Conservation (phyloP, 2,329 filamentous ascomycete species). For the Phyllosticta citriasiana region DNA sequence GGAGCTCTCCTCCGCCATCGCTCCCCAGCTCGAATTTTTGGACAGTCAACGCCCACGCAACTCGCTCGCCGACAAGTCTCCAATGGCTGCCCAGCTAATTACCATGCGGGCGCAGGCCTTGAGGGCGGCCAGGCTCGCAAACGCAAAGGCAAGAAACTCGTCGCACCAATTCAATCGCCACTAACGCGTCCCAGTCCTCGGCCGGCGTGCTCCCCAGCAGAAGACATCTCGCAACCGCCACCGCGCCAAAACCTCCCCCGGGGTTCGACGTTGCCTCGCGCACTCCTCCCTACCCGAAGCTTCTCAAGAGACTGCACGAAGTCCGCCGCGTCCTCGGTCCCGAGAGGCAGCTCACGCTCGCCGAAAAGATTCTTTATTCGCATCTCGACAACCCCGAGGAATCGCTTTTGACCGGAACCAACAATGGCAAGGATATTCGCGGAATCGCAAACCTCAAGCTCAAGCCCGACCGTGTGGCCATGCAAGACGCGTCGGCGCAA, state of each 20-base stretch:
- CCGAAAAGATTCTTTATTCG: conserved; percentile 97
- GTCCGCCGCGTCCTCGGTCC: conserved; percentile 64
- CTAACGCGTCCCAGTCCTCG: conserved; percentile 19
- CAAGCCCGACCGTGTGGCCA: conserved; percentile 93
- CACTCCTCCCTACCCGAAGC: conserved; percentile 71
- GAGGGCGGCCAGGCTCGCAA: conserved; percentile 21
- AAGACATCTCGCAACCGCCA: conserved; percentile 25
- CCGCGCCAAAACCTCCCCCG: conserved; percentile 17
- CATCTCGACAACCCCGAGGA: conserved; percentile 86
- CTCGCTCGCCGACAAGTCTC: conserved; percentile 1
- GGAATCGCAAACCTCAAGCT: conserved; percentile 90
- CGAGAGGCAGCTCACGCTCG: conserved; percentile 61
- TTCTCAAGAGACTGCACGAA: conserved; percentile 65
- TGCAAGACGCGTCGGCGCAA: conserved; percentile 98
- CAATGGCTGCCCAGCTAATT: conserved; percentile 10
- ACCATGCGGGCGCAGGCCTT: conserved; percentile 27
- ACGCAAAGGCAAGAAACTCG: conserved; percentile 22
- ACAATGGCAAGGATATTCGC: conserved; percentile 74
- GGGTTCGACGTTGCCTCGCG: conserved; percentile 40
- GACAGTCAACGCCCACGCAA: conserved; percentile 2
- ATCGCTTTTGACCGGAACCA: conserved; percentile 70
- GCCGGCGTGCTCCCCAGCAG: conserved; percentile 15
- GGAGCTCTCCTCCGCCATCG: conserved; percentile 7
- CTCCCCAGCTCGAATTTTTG: conserved; percentile 9
- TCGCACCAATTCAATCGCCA: not conserved